Base-by-base conservation (phyloP, 2,329 filamentous ascomycete genomes). In the Atkinsonella hypoxylon region DNA sequence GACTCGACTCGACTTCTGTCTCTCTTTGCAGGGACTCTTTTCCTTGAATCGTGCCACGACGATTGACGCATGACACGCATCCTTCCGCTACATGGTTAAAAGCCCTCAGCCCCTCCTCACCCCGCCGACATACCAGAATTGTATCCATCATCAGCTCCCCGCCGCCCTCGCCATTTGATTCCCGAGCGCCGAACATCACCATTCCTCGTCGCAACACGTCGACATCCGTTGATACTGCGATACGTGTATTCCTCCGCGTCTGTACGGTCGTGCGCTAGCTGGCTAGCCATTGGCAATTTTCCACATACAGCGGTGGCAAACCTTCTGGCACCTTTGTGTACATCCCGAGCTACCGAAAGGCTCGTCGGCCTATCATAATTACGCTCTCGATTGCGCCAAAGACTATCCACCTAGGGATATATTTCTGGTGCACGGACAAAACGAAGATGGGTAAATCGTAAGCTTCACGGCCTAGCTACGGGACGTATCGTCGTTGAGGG, bases 381-480 rank as follows among this genome's bases (percentile, higher is more conserved):
- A 12, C 22, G 34, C 17, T 26, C 32, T 26, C 48, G 31, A 30
- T 13, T 38, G n/a, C 18, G 17, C 48, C 9, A 26, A 45, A 31
- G n/a, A 36, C 41, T 22, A 20, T 43, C 36, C 7, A 18, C 32
- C 15, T 17, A 12, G 38, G 13, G 26, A 40, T 3, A 22, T 12
- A n/a, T 30, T 13, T 9, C 42, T 9, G 36, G 15, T 18, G 11
- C 26, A 26, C 26, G 26, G 26, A 7, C 13, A 39, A 15, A 12
- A 4, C 18, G 32, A 31, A 36, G n/a, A 53, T 53, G 51, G 51
- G 51, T 4, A 53, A 53, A 53, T 53, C 51, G 51, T 53, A 53
- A 53, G 51, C 18, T 4, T 30, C 20, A 22, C 17, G 31, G 9
- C 20, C 17, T 20, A 18, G 40, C 18, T 20, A 20, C 11, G 26